A percentile compares a stretch with the other conserved stretches of the same genome.
Evolutionary conservation across 2,329 filamentous ascomycete genomes (phyloP).

Genomic region (Furcasterigmium furcatum): DNA sequence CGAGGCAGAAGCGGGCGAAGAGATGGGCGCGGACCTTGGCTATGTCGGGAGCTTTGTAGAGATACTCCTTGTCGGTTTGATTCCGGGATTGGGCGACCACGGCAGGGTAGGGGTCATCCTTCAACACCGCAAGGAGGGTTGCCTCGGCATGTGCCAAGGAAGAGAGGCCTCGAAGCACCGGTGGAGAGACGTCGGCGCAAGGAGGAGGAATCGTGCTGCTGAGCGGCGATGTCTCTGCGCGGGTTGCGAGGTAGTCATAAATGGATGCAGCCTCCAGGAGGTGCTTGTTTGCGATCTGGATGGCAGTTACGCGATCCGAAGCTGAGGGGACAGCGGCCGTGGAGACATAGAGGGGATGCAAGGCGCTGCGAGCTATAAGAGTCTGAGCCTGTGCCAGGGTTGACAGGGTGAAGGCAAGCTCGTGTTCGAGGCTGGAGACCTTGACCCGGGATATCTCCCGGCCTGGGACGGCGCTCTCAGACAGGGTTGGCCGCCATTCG

Average conservation of each 20-base stretch:
- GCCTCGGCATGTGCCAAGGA: slow-evolving; percentile 80
- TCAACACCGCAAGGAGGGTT: slow-evolving; percentile 83
- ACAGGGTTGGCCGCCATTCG: slow-evolving; percentile 82
- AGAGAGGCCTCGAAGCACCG: slow-evolving; percentile 53
- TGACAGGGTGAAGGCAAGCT: slow-evolving; percentile 75
- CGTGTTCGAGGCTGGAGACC: slow-evolving; percentile 74
- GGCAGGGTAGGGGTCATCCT: slow-evolving; percentile 90
- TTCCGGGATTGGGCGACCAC: slow-evolving; percentile 80
- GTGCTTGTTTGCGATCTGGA: slow-evolving; percentile 72
- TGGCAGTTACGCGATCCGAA: slow-evolving; percentile 66
- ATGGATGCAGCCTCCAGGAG: slow-evolving; percentile 77
- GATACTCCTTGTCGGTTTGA: slow-evolving; percentile 86
- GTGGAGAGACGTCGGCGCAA: slow-evolving; percentile 50
- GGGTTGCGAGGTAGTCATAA: slow-evolving; percentile 66
- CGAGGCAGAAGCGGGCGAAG: slow-evolving; percentile 83
- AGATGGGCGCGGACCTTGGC: slow-evolving; percentile 86
- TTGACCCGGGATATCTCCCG: slow-evolving; percentile 65
- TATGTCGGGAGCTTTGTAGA: slow-evolving; percentile 87
- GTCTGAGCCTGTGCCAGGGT: slow-evolving; percentile 74
- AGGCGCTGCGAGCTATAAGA: slow-evolving; percentile 65
- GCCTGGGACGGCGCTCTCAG: slow-evolving; percentile 59
- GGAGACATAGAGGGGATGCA: slow-evolving; percentile 71
- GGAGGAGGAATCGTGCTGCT: slow-evolving; percentile 26
- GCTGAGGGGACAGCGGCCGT: slow-evolving; percentile 55
- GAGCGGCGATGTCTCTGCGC: slow-evolving; percentile 40